Percentiles rank a stretch among this genome's conserved stretches.
Conservation (phyloP, 2,329 filamentous ascomycete species). For the Aspergillus neotritici region DNA sequence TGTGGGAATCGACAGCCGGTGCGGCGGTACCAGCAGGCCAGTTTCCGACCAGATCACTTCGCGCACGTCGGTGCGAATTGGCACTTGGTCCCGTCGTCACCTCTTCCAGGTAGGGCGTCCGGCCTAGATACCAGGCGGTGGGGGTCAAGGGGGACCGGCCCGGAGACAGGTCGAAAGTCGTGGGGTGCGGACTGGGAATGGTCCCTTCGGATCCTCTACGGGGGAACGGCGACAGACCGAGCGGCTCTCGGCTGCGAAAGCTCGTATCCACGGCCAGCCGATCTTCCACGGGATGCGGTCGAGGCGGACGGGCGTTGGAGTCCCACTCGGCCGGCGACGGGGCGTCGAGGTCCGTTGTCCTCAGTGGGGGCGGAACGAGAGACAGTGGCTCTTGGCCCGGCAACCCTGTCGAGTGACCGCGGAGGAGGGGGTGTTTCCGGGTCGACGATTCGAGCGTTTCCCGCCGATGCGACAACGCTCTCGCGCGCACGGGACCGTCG, state of each 20-base stretch:
- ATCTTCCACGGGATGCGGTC: slow-evolving; percentile 68
- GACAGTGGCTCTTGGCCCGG: slow-evolving; percentile 6
- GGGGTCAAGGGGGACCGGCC: slow-evolving; percentile 59
- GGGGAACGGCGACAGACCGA: slow-evolving; percentile 51
- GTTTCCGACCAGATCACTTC: slow-evolving; percentile 53
- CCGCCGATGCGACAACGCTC: slow-evolving; percentile 22
- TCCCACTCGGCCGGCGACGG: slow-evolving; percentile 4
- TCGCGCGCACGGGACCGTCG: slow-evolving; percentile 23
- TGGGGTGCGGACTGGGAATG: slow-evolving; percentile 49
- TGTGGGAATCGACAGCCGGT: slow-evolving; percentile 26
- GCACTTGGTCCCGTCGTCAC: slow-evolving; percentile 25
- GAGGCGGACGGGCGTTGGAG: slow-evolving; percentile 31
- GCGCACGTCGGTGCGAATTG: slow-evolving; percentile 35
- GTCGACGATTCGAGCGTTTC: slow-evolving; percentile 15
- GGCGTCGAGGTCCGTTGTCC: slow-evolving; percentile 4
- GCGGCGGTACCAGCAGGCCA: slow-evolving; percentile 23
- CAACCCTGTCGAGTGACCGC: slow-evolving; percentile 16
- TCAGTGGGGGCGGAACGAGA: slow-evolving; percentile 2
- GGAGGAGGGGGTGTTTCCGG: slow-evolving; percentile 9
- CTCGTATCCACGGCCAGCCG: slow-evolving; percentile 58
- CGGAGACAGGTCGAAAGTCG: slow-evolving; percentile 32
- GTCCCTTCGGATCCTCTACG: slow-evolving; percentile 69
- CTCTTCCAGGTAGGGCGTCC: slow-evolving; percentile 40
- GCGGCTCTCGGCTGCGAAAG: slow-evolving; percentile 48
- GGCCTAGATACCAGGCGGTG: slow-evolving; percentile 59